Evolutionary conservation across 2,329 filamentous ascomycete genomes (phyloP).

Genomic region (Cladosporium sp.): DNA sequence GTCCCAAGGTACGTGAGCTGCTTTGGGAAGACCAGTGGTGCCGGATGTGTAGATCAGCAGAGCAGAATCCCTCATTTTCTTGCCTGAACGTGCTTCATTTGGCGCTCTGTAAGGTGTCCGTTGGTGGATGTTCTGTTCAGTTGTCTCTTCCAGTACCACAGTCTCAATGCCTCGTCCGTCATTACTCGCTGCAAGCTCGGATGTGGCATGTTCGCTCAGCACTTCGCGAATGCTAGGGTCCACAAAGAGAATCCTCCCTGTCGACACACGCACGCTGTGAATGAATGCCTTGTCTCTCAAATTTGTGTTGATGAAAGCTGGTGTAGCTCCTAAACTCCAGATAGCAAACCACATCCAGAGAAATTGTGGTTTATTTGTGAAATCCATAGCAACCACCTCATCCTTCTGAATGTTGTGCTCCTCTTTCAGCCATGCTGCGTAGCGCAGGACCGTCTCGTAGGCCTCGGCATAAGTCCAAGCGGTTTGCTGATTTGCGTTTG

Average conservation of each 20-base stretch:
- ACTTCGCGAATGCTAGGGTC: conserved; percentile 61
- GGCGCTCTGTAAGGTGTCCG: conserved; percentile 32
- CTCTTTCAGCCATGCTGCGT: conserved; percentile 73
- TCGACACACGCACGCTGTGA: conserved; percentile 72
- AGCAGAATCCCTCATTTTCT: conserved; percentile 54
- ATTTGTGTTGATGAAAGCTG: conserved; percentile 89
- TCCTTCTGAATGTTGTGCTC: conserved; percentile 63
- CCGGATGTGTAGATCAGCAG: conserved; percentile 83
- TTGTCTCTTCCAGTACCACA: conserved; percentile 61
- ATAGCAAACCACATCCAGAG: conserved; percentile 74
- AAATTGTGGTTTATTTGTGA: conserved; percentile 78
- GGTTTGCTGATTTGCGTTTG: conserved; percentile 26
- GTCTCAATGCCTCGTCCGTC: conserved; percentile 54
- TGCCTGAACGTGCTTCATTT: conserved; percentile 34
- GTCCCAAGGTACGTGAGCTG: conserved; percentile 38
- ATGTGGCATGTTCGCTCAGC: conserved; percentile 55
- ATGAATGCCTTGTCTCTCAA: conserved; percentile 67
- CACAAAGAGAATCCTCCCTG: conserved; percentile 66
- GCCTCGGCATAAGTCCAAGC: conserved; percentile 72
- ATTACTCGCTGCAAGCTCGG: conserved; percentile 46
- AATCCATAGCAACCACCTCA: conserved; percentile 78
- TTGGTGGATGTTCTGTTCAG: conserved; percentile 43
- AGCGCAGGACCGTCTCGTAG: conserved; percentile 69
- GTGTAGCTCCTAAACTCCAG: conserved; percentile 79
- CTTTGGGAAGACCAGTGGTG: conserved; percentile 79